Evolutionary conservation across 2,329 filamentous ascomycete species (phyloP).

Genomic region (Teratosphaeriaceae sp.): DNA sequence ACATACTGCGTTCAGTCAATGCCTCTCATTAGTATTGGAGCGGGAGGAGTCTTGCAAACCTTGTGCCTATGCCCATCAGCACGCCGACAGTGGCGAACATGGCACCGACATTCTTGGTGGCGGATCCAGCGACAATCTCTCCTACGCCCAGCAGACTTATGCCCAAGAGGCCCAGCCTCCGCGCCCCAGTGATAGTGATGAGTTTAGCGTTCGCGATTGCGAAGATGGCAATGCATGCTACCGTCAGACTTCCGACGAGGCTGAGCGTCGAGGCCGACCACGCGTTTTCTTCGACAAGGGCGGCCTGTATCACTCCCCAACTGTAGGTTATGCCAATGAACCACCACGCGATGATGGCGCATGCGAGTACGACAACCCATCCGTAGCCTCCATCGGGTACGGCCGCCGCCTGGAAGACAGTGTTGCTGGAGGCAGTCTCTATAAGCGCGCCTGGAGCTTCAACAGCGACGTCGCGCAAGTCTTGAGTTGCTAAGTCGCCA

Average conservation of each 20-base stretch:
- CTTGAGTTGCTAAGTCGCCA: too few species aligned
- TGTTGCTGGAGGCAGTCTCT: too few species aligned
- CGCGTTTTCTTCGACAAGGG: slow-evolving; percentile 45
- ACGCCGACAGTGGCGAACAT: slow-evolving; percentile 45
- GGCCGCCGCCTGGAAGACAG: neutral
- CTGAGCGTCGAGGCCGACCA: slow-evolving; percentile 48
- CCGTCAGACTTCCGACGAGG: slow-evolving; percentile 51
- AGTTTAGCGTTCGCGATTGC: slow-evolving; percentile 48
- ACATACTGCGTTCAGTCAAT: slow-evolving; percentile 14
- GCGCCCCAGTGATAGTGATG: slow-evolving; percentile 45
- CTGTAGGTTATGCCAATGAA: slow-evolving; percentile 49
- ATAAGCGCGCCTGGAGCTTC: too few species aligned
- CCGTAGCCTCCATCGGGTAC: neutral
- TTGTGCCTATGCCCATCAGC: slow-evolving; percentile 38
- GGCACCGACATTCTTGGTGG: slow-evolving; percentile 38
- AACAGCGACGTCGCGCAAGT: too few species aligned
- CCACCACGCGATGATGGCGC: slow-evolving; percentile 17
- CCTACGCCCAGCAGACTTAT: slow-evolving; percentile 46
- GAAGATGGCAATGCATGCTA: slow-evolving; percentile 46
- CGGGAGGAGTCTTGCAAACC: neutral
- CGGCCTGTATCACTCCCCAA: slow-evolving; percentile 56
- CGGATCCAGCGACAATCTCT: slow-evolving; percentile 43
- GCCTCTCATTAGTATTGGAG: neutral
- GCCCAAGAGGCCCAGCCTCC: slow-evolving; percentile 42
- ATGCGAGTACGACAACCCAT: neutral